These are phyloP conservation scores for Acephala macrosclerotiorum DNA, from an alignment of 2,329 filamentous ascomycete genomes.

Conservation along the genomic window DNA sequence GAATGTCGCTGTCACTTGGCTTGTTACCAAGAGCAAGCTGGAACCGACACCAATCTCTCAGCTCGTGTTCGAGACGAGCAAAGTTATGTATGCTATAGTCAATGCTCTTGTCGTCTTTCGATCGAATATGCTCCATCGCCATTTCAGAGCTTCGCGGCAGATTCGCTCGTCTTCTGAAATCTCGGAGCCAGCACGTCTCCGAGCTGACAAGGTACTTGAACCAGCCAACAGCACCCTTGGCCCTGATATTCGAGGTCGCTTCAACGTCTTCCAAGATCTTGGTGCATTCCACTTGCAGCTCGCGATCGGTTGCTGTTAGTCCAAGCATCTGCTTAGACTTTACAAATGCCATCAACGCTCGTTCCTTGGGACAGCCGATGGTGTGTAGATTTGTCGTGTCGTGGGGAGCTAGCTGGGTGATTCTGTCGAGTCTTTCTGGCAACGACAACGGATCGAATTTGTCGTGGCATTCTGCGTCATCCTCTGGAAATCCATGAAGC, in stretches of 20 bases:
- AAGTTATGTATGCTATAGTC: conserved; percentile 68
- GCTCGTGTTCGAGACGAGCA: conserved; percentile 58
- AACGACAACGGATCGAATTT: conserved; percentile 18
- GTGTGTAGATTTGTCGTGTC: conserved; percentile 20
- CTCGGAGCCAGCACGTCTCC: conserved; percentile 61
- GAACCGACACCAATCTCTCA: conserved; percentile 58
- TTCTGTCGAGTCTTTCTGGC: conserved; percentile 26
- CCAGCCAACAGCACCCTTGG: conserved; percentile 55
- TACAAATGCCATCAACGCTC: conserved; percentile 37
- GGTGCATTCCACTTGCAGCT: conserved; percentile 66
- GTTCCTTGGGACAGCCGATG: conserved; percentile 37
- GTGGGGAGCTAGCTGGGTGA: conserved; percentile 16
- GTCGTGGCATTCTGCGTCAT: conserved; percentile 6
- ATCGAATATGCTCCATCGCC: conserved; percentile 54
- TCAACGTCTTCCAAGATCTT: conserved; percentile 65
- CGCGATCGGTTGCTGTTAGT: conserved; percentile 65
- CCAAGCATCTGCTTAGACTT: conserved; percentile 50
- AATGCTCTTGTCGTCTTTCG: conserved; percentile 61
- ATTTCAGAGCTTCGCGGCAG: conserved; percentile 65
- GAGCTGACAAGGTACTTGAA: conserved; percentile 59
- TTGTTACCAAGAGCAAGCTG: conserved; percentile 55
- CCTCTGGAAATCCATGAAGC: conserved; percentile 46
- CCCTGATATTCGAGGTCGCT: conserved; percentile 44
- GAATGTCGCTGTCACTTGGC: conserved; percentile 61
- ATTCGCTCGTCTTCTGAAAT: conserved; percentile 63